Evolutionary conservation across 352 stramenopile genomes (phyloP).

Genomic region (Globisporangium barbulae): DNA sequence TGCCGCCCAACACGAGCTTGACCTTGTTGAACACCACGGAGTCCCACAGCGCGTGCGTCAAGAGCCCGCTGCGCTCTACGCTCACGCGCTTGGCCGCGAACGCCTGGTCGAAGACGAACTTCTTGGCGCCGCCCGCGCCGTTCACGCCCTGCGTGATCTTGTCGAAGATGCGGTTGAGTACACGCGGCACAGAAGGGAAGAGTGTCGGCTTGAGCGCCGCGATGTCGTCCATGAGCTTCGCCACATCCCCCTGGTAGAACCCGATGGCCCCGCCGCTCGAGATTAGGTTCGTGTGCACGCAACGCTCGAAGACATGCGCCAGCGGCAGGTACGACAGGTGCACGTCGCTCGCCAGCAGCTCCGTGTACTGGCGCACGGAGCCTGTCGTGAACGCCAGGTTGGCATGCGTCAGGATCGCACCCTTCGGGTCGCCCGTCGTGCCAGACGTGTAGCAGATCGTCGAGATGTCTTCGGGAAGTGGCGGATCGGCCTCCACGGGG

Average conservation of each 20-base stretch:
- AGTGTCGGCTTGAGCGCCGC: background rate
- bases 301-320: slow-evolving; percentile 92
- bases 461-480: slow-evolving; percentile 68
- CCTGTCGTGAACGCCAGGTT: slow-evolving; percentile 31
- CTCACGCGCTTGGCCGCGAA: slow-evolving; percentile 75
- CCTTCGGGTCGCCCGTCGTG: slow-evolving; percentile 69
- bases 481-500: slow-evolving; percentile 39
- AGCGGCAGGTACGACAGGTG: slow-evolving; percentile 94
- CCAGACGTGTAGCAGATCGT: slow-evolving; percentile 89
- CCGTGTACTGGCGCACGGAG: slow-evolving; percentile 5
- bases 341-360: slow-evolving; percentile 24
- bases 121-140: slow-evolving; percentile 81
- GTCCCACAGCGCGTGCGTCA: slow-evolving; percentile 85
- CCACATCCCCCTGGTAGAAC: slow-evolving; percentile 85
- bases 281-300: slow-evolving; percentile 58
- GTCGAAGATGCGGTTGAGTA: slow-evolving; percentile 47
- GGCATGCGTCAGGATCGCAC: slow-evolving; percentile 54
- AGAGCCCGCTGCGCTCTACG: slow-evolving; percentile 34
- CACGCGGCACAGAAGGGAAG: background rate
- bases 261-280: slow-evolving; percentile 77
- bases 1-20: slow-evolving; percentile 84
- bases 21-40: slow-evolving; percentile 93
- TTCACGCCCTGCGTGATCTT: slow-evolving; percentile 76
- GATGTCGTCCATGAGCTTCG: background rate
- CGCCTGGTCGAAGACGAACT: slow-evolving; percentile 87